Evolutionary conservation across 208 protist species (phyloP), one percentile per base, ranked within the genome.

Genomic region (Phytomonas sp.): DNA sequence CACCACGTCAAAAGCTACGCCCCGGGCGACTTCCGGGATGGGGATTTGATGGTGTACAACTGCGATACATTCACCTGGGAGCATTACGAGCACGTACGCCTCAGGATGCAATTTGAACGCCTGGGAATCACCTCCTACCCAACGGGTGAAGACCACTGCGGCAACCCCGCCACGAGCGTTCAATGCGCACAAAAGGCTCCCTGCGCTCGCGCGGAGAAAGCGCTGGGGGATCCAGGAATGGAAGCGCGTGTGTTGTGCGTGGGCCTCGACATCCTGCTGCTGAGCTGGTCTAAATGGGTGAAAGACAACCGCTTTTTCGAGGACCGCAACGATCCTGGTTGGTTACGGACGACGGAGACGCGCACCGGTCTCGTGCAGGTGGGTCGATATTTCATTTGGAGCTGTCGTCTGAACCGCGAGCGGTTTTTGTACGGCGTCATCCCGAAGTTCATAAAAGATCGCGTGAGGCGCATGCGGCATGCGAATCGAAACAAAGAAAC

Each of bases 401-500:
- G 81, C 74, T 79, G 81, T 60, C 65, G 77, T 0, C 81, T 84
- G 71, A 82, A 87, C 46, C 56, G 72, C 29, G 68, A 87, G 69
- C 79, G 76, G 0, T 87, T 83, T 64, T 89, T 87, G 71, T 83
- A 82, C 70, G 84, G 84, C 28, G 76, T 83, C 60, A 85, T 89
- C 26, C 84, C 84, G n/a, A 81, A 83, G 34, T 89, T 89, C 64
- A 74, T 76, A 13, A 84, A 85, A 65, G 78, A 82, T 29, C 75
- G 76, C 4, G 66, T 80, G 43, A 70, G 79, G 5, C 60, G 79
- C 26, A 75, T 78, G 67, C 75, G 75, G 53, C 34, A 77, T 37
- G 71, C 72, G n/a, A 72, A 75, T 37, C 70, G 74, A 32, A 73
- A 56, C 26, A 79, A 76, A 59, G 71, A 76, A 37, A 78, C 73